A percentile compares a stretch with the other conserved stretches of the same genome.
phyloP scores from a whole-genome alignment of 345 rosid genomes.

The Pistacia atlantica region DNA sequence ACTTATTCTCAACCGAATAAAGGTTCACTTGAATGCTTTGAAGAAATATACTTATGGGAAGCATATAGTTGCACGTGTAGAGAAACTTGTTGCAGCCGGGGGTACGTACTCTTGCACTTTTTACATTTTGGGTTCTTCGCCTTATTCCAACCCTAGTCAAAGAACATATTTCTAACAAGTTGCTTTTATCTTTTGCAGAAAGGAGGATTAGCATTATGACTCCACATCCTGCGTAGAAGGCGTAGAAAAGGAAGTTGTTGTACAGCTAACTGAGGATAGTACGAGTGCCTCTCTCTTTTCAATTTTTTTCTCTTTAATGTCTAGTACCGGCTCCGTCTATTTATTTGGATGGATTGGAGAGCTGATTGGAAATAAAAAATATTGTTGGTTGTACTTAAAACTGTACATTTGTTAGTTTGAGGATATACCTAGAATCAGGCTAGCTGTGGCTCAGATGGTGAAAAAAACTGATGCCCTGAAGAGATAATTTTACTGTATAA shows the following conservation, averaged over 20 bases:
- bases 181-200: slow-evolving; percentile 40
- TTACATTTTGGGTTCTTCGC: not conserved
- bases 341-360: slow-evolving; percentile 40
- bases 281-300: slow-evolving; percentile 37
- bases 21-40: slow-evolving; percentile 82
- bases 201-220: slow-evolving; percentile 64
- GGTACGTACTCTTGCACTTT: slow-evolving; percentile 45
- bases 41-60: slow-evolving; percentile 97
- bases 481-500: slow-evolving; percentile 38
- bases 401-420: slow-evolving; percentile 54
- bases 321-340: slow-evolving; percentile 35
- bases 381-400: slow-evolving; percentile 38
- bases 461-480: slow-evolving; percentile 32
- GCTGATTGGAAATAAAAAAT: slow-evolving; percentile 40
- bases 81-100: slow-evolving; percentile 96
- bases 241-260: slow-evolving; percentile 39
- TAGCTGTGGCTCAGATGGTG: slow-evolving; percentile 39
- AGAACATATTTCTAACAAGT: not conserved
- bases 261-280: slow-evolving; percentile 72
- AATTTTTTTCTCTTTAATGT: slow-evolving; percentile 19
- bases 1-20: slow-evolving; percentile 79
- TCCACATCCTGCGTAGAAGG: slow-evolving; percentile 43
- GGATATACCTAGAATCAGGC: slow-evolving; percentile 50
- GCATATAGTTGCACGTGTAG: slow-evolving; percentile 96
- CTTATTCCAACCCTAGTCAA: not conserved